Conservation (phyloP, 129 eudicot species). For the Calendula officinalis region DNA sequence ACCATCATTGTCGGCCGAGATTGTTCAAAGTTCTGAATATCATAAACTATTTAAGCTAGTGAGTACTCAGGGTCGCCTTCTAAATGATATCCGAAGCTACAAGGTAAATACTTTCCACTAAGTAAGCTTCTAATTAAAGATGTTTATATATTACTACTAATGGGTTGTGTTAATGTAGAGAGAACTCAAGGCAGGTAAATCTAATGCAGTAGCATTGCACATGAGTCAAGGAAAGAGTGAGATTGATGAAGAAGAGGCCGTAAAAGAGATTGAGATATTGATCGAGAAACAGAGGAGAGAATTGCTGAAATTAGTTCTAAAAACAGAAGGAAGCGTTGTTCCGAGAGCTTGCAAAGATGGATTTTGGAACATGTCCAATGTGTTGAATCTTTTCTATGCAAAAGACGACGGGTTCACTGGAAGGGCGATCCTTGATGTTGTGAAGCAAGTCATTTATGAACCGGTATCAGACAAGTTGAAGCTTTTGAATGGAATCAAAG, state of each 20-base stretch:
- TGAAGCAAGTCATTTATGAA: constrained; percentile 39
- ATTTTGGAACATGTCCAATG: constrained; percentile 59
- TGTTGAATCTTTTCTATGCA: constrained; percentile 48
- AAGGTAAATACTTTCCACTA: constrained; percentile 37
- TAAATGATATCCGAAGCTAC: constrained; percentile 53
- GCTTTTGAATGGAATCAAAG: neutral
- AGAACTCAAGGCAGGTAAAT: constrained; percentile 51
- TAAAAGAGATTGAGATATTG: constrained; percentile 22
- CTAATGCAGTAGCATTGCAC: constrained; percentile 52
- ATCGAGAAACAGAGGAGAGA: constrained; percentile 39
- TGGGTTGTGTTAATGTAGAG: constrained; percentile 40
- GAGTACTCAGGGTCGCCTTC: constrained; percentile 72
- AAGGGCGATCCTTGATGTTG: constrained; percentile 34
- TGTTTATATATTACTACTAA: neutral
- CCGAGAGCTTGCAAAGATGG: constrained; percentile 62
- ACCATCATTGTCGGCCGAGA: constrained; percentile 50
- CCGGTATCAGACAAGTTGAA: constrained; percentile 26
- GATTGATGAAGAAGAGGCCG: constrained; percentile 37
- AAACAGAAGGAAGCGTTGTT: constrained; percentile 32
- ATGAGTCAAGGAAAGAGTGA: constrained; percentile 31
- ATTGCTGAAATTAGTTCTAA: constrained; percentile 47
- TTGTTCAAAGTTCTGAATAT: constrained; percentile 37
- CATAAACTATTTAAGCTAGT: constrained; percentile 40
- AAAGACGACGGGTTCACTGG: constrained; percentile 64
- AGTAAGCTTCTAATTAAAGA: neutral